These are phyloP conservation scores for Pleurotus ostreatus DNA, from an alignment of 768 basidiomycete species.

Conservation along the genomic window DNA sequence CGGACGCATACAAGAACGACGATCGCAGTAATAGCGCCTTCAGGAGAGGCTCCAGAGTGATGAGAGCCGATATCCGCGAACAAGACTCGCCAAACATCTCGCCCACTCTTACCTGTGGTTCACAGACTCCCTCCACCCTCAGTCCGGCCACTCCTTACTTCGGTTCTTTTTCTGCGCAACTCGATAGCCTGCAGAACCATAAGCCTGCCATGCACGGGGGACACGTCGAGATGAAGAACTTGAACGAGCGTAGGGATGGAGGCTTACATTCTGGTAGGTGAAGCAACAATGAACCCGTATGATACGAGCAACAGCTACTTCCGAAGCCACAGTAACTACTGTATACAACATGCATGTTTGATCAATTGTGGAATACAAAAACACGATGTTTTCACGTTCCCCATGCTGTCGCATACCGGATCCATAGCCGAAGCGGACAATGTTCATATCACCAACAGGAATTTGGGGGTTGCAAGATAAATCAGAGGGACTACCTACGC, in stretches of 20 bases:
- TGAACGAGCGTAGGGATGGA: not conserved
- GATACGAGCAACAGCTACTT: no score
- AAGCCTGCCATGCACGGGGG: not conserved
- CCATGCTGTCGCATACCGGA: no score
- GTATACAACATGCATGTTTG: no score
- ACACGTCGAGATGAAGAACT: not conserved
- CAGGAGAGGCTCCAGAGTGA: not conserved
- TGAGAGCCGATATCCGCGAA: slow-evolving; percentile 24
- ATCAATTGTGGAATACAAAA: no score
- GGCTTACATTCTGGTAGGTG: no score
- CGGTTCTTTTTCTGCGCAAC: slow-evolving; percentile 43
- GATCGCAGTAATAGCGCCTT: slow-evolving; percentile 7
- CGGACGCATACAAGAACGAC: slow-evolving; percentile 3
- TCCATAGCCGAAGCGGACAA: no score
- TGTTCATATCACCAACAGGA: no score
- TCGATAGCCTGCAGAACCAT: slow-evolving; percentile 7
- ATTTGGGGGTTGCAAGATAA: no score
- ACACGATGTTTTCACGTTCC: no score
- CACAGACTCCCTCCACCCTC: slow-evolving; percentile 57
- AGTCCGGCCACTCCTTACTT: slow-evolving; percentile 74
- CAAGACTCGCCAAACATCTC: slow-evolving; percentile 53
- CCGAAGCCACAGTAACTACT: no score
- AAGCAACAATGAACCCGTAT: no score
- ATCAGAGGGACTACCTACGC: no score
- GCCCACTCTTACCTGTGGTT: slow-evolving; percentile 67